phyloP scores from a whole-genome alignment of 805 yeast genomes.

The Ogataea glucozyma region DNA sequence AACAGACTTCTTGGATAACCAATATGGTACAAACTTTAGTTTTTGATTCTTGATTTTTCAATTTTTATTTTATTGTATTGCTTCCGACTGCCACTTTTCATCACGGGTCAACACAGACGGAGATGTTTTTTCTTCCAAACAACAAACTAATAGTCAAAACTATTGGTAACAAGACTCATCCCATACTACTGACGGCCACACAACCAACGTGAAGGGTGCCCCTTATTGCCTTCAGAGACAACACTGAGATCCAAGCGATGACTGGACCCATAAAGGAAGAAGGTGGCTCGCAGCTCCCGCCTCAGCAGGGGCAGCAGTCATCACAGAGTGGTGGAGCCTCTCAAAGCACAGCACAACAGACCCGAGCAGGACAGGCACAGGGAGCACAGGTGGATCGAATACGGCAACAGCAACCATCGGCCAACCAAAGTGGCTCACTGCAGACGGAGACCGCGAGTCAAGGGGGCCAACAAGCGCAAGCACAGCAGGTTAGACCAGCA shows the following conservation, averaged over 20 bases:
- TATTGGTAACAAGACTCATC: no score
- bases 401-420: conserved; percentile 7
- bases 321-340: conserved; percentile 1
- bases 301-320: conserved; percentile 8
- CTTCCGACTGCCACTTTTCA: no score
- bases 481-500: conserved; percentile 10
- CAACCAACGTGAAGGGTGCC: no score
- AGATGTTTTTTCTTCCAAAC: no score
- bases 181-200: no score
- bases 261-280: conserved; percentile 22
- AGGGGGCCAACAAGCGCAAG: conserved; percentile 5
- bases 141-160: no score
- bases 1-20: no score
- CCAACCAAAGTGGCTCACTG: no score
- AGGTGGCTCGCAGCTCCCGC: conserved; percentile 11
- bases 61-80: neutral
- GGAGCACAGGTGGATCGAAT: conserved; percentile 14
- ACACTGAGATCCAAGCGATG: conserved; percentile 13
- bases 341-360: conserved; percentile 11
- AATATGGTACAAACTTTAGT: no score
- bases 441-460: conserved; percentile 11
- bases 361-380: conserved; percentile 15
- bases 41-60: neutral
- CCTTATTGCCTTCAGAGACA: no score
- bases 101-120: no score